Evolutionary conservation across 768 basidiomycete species (phyloP).

Genomic region (Rhodosporidiobolus sp.): DNA sequence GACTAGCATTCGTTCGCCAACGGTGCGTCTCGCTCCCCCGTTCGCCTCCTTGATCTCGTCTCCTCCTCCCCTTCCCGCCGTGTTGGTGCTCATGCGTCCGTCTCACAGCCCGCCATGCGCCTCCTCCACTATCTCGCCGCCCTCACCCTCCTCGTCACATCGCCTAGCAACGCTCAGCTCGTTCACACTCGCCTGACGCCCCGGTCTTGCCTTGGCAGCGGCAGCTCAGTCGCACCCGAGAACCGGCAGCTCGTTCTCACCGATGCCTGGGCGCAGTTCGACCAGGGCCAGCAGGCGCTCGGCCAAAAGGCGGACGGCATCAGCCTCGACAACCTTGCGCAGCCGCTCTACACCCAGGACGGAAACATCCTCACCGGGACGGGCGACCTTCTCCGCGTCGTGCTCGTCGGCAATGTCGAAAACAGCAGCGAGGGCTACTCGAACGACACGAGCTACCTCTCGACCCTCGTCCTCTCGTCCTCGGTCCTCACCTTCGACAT

Average conservation of each 20-base stretch:
- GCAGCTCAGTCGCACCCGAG: neutral
- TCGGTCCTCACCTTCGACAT: slow-evolving; percentile 73
- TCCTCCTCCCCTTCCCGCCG: no score
- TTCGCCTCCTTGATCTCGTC: no score
- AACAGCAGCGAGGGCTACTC: slow-evolving; percentile 25
- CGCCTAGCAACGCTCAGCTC: slow-evolving; percentile 1
- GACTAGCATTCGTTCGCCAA: no score
- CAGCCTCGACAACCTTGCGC: neutral
- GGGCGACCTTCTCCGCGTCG: slow-evolving; percentile 34
- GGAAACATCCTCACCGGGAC: slow-evolving; percentile 15
- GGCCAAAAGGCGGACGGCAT: slow-evolving; percentile 24
- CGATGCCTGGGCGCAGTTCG: slow-evolving; percentile 31
- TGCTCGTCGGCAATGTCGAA: slow-evolving; percentile 20
- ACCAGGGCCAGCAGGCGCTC: slow-evolving; percentile 11
- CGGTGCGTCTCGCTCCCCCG: no score
- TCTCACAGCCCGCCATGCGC: no score
- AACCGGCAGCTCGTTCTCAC: slow-evolving; percentile 26
- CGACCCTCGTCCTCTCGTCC: slow-evolving; percentile 49
- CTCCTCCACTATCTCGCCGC: neutral
- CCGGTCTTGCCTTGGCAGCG: slow-evolving; percentile 16
- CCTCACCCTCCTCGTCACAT: slow-evolving; percentile 1
- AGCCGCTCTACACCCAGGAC: slow-evolving; percentile 11
- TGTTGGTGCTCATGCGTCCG: neutral
- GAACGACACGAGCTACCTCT: slow-evolving; percentile 29
- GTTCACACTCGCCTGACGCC: neutral